Evolutionary conservation across 176 grass and related monocot genomes (phyloP), one percentile per base, ranked within the genome.

Genomic region (Melocanna baccifera): DNA sequence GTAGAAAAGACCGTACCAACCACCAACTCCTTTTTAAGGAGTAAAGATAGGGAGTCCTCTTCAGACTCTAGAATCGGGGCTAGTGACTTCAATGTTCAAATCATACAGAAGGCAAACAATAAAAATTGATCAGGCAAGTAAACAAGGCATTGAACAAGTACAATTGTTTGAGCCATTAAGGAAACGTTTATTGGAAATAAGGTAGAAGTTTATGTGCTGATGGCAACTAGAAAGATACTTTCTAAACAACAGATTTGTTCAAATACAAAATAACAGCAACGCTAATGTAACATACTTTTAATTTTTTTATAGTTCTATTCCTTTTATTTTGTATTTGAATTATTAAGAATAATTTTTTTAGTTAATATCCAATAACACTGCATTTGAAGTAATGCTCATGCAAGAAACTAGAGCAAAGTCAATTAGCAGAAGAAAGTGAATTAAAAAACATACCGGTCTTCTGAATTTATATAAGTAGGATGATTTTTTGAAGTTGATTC

Each of bases 21-120:
- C n/a, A n/a, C n/a, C n/a, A n/a, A n/a, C n/a, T n/a, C n/a, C n/a
- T n/a, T n/a, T n/a, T n/a, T n/a, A n/a, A n/a, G n/a, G n/a, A n/a
- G n/a, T n/a, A n/a, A n/a, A n/a, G n/a, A 83, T 22, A 89, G 32
- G 9, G 85, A 89, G 81, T 95, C 96, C 77, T 98, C 96, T 84
- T 95, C 91, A 20, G 89, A 93, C 71, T 98, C 96, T 70, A 77
- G 93, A 80, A 98, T 98, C 30, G 93, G 91, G 9, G 96, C 93
- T 23, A 98, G 82, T 75, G 96, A 83, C 96, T 97, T 89, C 20
- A 83, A 73, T 82, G 74, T 57, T 89, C 37, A 80, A 86, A 82
- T 52, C 62, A 65, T n/a, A 18, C 19, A 84, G 8, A 5, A 83
- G 10, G 81, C 10, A 64, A 20, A 32, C 12, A 65, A 36, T 58